Percentiles rank a stretch among this genome's conserved stretches.
phyloP scores from a whole-genome alignment of 2,329 filamentous ascomycete genomes.

The Penicillium nordicum region DNA sequence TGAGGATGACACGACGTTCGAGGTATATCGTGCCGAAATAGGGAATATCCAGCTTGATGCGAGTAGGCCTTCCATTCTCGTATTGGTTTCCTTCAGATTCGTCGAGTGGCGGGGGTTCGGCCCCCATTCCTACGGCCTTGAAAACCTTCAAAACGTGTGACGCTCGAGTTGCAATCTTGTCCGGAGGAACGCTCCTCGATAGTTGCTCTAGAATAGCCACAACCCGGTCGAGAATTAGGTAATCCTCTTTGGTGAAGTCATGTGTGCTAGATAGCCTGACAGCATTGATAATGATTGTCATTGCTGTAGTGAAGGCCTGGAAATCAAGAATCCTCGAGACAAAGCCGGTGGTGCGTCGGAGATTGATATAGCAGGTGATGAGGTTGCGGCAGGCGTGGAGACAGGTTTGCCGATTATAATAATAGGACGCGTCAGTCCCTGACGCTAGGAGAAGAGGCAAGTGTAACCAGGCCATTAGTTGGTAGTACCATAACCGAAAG shows the following conservation, averaged over 20 bases:
- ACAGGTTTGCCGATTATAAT: constrained; percentile 7
- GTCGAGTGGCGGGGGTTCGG: not conserved
- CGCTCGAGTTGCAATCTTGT: constrained; percentile 7
- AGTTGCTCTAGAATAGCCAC: not conserved
- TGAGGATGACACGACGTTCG: not conserved
- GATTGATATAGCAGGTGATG: constrained; percentile 7
- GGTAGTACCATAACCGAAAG: constrained; percentile 6
- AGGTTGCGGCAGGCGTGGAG: constrained; percentile 8
- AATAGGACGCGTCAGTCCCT: not conserved
- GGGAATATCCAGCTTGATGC: constrained; percentile 12
- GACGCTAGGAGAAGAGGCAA: constrained; percentile 8
- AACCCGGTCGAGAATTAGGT: constrained; percentile 1
- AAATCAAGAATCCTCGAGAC: constrained; percentile 12
- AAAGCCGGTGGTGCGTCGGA: constrained; percentile 5
- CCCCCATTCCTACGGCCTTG: not conserved
- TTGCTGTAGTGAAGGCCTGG: constrained; percentile 13
- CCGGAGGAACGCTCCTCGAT: not conserved
- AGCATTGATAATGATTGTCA: constrained; percentile 8
- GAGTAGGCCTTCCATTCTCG: not conserved
- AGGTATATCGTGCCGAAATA: constrained; percentile 12
- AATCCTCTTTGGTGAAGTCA: not conserved
- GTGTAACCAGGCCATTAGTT: constrained; percentile 9
- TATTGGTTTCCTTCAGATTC: not conserved
- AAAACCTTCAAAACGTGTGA: constrained; percentile 4
- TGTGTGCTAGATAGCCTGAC: not conserved